These are phyloP conservation scores for Capsicum chinense DNA, from an alignment of 257 asterid species.

Conservation along the genomic window DNA sequence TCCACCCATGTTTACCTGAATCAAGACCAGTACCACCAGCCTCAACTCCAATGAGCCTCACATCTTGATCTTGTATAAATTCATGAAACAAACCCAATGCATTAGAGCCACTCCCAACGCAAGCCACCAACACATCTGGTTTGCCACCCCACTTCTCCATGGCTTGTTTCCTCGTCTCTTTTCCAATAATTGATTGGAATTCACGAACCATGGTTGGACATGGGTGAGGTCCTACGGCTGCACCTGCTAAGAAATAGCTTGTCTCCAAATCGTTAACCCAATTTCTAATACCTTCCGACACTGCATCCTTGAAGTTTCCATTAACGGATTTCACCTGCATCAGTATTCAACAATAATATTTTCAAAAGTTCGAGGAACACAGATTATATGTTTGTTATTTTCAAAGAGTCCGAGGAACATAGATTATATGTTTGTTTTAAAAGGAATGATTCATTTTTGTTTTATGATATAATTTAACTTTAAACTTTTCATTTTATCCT, in stretches of 20 bases:
- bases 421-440: too few relatives aligned
- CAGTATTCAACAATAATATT: too few relatives aligned
- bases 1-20: slow-evolving; percentile 25
- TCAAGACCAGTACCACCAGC: slow-evolving; percentile 66
- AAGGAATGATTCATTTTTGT: too few relatives aligned
- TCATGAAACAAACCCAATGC: slow-evolving; percentile 83
- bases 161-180: slow-evolving; percentile 71
- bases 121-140: slow-evolving; percentile 75
- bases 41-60: slow-evolving; percentile 71
- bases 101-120: slow-evolving; percentile 80
- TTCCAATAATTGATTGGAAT: slow-evolving; percentile 75
- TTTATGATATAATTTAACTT: too few relatives aligned
- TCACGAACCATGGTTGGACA: slow-evolving; percentile 73
- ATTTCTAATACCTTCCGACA: slow-evolving; percentile 67
- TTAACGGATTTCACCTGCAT: slow-evolving; percentile 48
- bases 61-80: slow-evolving; percentile 64
- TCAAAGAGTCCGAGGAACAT: too few relatives aligned
- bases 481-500: too few relatives aligned
- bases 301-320: slow-evolving; percentile 77
- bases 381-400: too few relatives aligned
- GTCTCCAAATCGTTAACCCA: slow-evolving; percentile 64
- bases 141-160: slow-evolving; percentile 70
- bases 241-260: slow-evolving; percentile 58
- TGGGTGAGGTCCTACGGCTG: slow-evolving; percentile 82
- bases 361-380: too few relatives aligned